A percentile compares a stretch with the other conserved stretches of the same genome.
These are phyloP conservation scores for Fusarium keratoplasticum DNA, from an alignment of 2,329 filamentous ascomycete species.

Conservation along the genomic window DNA sequence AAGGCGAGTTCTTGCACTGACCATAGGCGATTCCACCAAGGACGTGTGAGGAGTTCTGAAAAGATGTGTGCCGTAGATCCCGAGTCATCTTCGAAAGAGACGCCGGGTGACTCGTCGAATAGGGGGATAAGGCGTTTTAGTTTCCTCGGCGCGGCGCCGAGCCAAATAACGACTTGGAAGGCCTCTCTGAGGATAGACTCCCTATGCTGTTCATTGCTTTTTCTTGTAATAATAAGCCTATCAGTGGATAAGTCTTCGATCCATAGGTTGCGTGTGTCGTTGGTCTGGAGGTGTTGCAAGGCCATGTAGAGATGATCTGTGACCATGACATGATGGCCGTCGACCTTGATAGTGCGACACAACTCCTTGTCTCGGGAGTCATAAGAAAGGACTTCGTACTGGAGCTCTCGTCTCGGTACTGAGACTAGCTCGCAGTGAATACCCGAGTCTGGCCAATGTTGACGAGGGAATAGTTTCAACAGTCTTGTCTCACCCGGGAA, in stretches of 20 bases:
- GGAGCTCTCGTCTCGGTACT: neutral
- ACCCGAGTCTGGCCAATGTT: neutral
- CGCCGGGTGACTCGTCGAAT: neutral
- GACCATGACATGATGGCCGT: neutral
- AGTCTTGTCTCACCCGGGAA: neutral
- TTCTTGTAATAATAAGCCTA: accelerated
- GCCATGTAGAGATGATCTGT: neutral
- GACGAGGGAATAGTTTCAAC: neutral
- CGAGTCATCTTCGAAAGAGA: neutral
- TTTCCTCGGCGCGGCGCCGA: neutral
- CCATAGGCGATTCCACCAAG: neutral
- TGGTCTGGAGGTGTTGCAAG: neutral
- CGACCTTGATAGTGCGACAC: neutral
- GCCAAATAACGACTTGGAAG: neutral
- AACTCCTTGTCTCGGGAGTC: neutral
- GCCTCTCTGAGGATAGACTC: neutral
- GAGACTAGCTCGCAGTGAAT: neutral
- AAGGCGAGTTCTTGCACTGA: neutral
- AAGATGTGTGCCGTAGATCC: neutral
- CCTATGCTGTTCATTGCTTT: accelerated
- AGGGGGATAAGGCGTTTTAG: neutral
- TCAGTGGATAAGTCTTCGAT: neutral
- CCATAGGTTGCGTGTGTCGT: neutral
- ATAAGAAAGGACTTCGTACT: neutral
- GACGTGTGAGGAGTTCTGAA: neutral